phyloP scores from a whole-genome alignment of 805 yeast species.

The Suhomyces pyralidae region DNA sequence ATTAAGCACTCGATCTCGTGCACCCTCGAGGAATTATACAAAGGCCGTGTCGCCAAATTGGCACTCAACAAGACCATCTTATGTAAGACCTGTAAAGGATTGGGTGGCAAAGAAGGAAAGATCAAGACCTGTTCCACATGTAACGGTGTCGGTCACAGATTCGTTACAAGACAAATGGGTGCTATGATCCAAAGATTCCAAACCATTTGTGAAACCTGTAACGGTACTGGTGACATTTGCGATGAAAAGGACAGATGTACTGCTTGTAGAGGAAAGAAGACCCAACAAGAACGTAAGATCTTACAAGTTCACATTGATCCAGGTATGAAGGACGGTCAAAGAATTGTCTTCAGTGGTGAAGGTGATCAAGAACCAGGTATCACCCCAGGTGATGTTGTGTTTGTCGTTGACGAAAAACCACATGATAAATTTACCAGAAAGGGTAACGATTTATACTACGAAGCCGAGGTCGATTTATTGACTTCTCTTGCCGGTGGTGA shows the following conservation, averaged over 20 bases:
- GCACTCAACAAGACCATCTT: constrained; percentile 89
- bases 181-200: constrained; percentile 99
- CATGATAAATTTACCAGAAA: constrained; percentile 81
- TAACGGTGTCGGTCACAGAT: constrained; percentile 88
- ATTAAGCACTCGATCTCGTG: constrained; percentile 85
- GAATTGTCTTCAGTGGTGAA: constrained; percentile 87
- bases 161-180: constrained; percentile 97
- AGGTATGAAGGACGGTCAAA: constrained; percentile 95
- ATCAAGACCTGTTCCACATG: constrained; percentile 85
- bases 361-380: constrained; percentile 96
- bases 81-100: constrained; percentile 88
- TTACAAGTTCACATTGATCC: constrained; percentile 92
- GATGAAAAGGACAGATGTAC: constrained; percentile 87
- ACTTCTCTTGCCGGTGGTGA: constrained; percentile 98
- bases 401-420: constrained; percentile 86
- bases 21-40: constrained; percentile 87
- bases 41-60: constrained; percentile 90
- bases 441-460: constrained; percentile 82
- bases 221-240: constrained; percentile 87
- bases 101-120: constrained; percentile 91
- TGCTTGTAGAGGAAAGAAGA: constrained; percentile 85
- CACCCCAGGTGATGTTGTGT: constrained; percentile 94
- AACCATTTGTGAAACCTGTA: constrained; percentile 87
- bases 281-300: constrained; percentile 82
- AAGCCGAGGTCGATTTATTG: constrained; percentile 83